Evolutionary conservation across 1,284 basidiomycete species (phyloP).

Genomic region (Kalmanozyma brasiliensis): DNA sequence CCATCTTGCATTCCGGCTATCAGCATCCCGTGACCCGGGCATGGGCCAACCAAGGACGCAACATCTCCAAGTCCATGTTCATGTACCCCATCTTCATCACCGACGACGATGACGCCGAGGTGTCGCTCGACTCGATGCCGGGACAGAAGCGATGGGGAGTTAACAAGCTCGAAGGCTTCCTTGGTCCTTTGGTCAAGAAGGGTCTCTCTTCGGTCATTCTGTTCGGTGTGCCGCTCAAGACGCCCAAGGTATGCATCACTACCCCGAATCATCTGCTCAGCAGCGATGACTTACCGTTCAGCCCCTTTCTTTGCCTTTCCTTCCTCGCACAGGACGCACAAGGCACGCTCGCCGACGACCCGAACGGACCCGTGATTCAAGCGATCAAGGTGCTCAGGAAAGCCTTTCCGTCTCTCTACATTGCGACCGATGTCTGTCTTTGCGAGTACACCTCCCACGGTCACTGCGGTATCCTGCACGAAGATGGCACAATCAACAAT

Average conservation of each 20-base stretch:
- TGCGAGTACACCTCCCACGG: slow-evolving; percentile 99
- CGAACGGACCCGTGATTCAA: slow-evolving; percentile 88
- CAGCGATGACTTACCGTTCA: no score
- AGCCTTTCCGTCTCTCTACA: slow-evolving; percentile 77
- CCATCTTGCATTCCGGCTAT: slow-evolving; percentile 62
- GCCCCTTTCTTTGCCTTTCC: not conserved
- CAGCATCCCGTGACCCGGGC: slow-evolving; percentile 58
- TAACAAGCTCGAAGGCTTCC: slow-evolving; percentile 86
- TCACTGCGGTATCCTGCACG: slow-evolving; percentile 86
- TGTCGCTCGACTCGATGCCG: slow-evolving; percentile 58
- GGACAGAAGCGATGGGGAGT: slow-evolving; percentile 79
- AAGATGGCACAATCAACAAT: slow-evolving; percentile 77
- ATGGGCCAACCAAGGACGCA: slow-evolving; percentile 56
- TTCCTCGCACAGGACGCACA: slow-evolving; percentile 77
- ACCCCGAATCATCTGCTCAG: no score
- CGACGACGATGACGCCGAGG: slow-evolving; percentile 56
- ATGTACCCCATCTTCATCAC: slow-evolving; percentile 68
- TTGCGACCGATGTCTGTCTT: slow-evolving; percentile 96
- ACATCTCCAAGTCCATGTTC: slow-evolving; percentile 61
- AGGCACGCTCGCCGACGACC: slow-evolving; percentile 90
- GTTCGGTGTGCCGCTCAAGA: slow-evolving; percentile 90
- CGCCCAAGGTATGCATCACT: slow-evolving; percentile 84
- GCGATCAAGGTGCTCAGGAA: slow-evolving; percentile 81
- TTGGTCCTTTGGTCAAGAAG: slow-evolving; percentile 86
- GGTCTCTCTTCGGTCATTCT: slow-evolving; percentile 92